Base-by-base conservation (phyloP, 345 rosid genomes). In the Hibiscus tridactylites region DNA sequence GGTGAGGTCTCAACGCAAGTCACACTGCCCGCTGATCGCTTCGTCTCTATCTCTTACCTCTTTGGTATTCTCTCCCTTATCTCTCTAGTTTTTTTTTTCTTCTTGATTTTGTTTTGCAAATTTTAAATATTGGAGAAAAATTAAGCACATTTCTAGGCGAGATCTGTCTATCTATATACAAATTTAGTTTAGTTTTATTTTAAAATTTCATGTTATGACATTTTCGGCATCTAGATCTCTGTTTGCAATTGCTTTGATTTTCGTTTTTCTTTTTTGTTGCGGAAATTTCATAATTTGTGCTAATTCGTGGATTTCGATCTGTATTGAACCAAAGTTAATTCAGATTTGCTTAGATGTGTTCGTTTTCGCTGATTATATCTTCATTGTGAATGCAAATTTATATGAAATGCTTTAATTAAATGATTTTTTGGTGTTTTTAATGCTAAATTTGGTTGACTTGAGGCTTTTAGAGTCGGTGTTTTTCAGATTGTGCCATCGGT, bases 191-290 rank as follows among this genome's bases (percentile, higher is more conserved):
- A 9, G 6, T 67, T 60, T 15, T 4, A 6, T 17, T 71, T 21
- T 9, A 21, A 15, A 53, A 3, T 39, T 59, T 62, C 4, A 19
- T 68, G 8, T 9, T 12, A 8, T 39, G 65, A 19, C 49, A 24
- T 54, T 63, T 53, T 13, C 9, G 39, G 21, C 33, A 62, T 31
- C 31, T 47, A 69, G 81, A 83, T 78, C 81, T 73, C 58, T 29
- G 61, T 69, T 73, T 63, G 70, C 42, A 56, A 21, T 56, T 56
- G 61, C 61, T 56, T 56, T 56, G 61, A 21, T 21, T 21, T 47
- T 15, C 33, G 3, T 52, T 65, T 44, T 65, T 29, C 10, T 61
- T 24, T 50, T 24, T 35, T 39, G 11, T 57, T 24, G 1, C 39
- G 52, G 39, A 57, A 24, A 26, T 59, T 70, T 58, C 19, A 28